Base-by-base conservation (phyloP, 1,284 basidiomycete genomes). In the Ustilago nuda region DNA sequence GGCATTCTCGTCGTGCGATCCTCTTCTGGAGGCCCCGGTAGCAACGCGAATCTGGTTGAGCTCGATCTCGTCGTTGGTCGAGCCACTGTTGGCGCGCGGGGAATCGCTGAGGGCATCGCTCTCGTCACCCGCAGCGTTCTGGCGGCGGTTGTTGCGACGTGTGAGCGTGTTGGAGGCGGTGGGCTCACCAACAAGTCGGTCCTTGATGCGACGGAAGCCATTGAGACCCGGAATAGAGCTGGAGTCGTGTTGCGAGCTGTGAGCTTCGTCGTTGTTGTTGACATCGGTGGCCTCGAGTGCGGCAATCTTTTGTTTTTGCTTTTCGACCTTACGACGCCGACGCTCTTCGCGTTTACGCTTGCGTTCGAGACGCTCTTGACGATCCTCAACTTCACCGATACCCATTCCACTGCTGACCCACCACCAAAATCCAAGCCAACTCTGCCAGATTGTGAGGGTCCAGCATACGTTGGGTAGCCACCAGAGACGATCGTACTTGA, bases 381-480 rank as follows among this genome's bases (percentile, higher is more conserved):
- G 77, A 66, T 85, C 84, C 53, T 85, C 84, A 37, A 85, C 84
- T 55, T 85, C 84, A 52, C 84, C 84, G 45, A 85, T 85, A 41
- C 84, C 83, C 84, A 85, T 85, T 56, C 84, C 84, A 32, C 81
- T 78, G 58, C 82, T 82, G 56, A 85, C 82, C 84, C 84, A 85
- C 84, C 84, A 85, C 84, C 84, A 85, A 61, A 85, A 85, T 43
- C 84, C 84, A 23, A 85, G 79, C 84, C 84, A 85, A 65, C 78
- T 81, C 67, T 85, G 84, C 82, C 84, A 84, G 71, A 84, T 76
- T 43, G 83, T 85, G 23, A 85, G 75, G 9, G 82, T 78, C 78
- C 84, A 83, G 52, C 80, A 80, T 36, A 85, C 57, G 51, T 80
- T 76, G 45, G 79, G 81, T 7, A 85, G 75, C 84, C 84, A 85